phyloP scores from a whole-genome alignment of 495 filamentous ascomycete species.

The Coniosporium apollinis region DNA sequence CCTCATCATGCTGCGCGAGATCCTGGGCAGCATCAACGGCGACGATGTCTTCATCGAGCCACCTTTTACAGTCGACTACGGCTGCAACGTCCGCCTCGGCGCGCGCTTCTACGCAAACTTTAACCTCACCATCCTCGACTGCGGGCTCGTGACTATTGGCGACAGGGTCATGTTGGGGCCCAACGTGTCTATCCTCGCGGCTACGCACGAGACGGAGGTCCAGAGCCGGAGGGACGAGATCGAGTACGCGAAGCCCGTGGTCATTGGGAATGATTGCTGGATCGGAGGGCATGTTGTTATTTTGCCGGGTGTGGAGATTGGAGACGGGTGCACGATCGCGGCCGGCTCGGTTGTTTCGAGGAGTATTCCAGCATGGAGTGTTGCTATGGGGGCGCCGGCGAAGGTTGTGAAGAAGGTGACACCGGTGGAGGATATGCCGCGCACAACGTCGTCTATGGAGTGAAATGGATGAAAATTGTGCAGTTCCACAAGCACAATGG shows the following conservation, averaged over 20 bases:
- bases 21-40: conserved; percentile 30
- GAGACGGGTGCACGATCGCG: conserved; percentile 28
- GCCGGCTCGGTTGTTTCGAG: conserved; percentile 33
- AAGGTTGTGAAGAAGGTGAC: conserved; percentile 25
- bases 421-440: neutral
- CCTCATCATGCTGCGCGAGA: conserved; percentile 22
- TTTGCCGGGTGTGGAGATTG: conserved; percentile 31
- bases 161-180: conserved; percentile 29
- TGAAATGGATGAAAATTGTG: no score
- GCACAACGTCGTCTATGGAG: neutral
- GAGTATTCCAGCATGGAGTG: conserved; percentile 27
- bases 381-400: conserved; percentile 27
- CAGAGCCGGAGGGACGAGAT: conserved; percentile 20
- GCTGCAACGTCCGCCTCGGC: conserved; percentile 36
- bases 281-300: conserved; percentile 28
- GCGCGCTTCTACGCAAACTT: conserved; percentile 36
- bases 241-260: conserved; percentile 22
- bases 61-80: conserved; percentile 37
- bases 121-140: conserved; percentile 31
- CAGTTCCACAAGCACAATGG: no score
- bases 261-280: conserved; percentile 33
- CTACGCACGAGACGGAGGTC: conserved; percentile 30
- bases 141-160: conserved; percentile 28
- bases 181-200: conserved; percentile 28
- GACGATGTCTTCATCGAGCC: conserved; percentile 31